These are phyloP conservation scores for Skeletonema menzelii DNA, from an alignment of 108 stramenopile genomes.

Conservation along the genomic window DNA sequence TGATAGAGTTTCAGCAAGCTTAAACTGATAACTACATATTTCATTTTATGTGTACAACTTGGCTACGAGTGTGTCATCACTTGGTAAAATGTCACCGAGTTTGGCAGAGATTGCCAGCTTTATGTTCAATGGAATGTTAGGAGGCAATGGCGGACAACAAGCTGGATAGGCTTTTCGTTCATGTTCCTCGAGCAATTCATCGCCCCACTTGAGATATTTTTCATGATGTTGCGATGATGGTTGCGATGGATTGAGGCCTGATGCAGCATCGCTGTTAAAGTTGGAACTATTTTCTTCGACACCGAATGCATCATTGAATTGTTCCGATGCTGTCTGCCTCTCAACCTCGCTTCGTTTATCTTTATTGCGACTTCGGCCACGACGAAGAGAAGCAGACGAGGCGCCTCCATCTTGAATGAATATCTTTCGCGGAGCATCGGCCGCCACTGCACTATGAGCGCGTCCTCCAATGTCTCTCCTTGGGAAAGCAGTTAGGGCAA, in stretches of 20 bases:
- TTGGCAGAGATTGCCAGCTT: slow-evolving; percentile 15
- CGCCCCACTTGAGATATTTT: slow-evolving; percentile 41
- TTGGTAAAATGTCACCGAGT: slow-evolving; percentile 23
- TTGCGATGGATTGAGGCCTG: background rate
- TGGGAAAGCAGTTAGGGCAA: background rate
- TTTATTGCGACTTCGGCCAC: background rate
- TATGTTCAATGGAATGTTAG: slow-evolving; percentile 32
- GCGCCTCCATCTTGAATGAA: background rate
- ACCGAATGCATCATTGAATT: background rate
- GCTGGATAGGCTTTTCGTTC: slow-evolving; percentile 27
- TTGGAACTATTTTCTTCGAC: background rate
- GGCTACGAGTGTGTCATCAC: background rate
- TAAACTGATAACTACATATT: background rate
- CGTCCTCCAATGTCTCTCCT: slow-evolving; percentile 14
- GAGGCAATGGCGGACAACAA: slow-evolving; percentile 40
- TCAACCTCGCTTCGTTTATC: background rate
- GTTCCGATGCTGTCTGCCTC: background rate
- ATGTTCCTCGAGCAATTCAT: slow-evolving; percentile 25
- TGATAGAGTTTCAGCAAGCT: background rate
- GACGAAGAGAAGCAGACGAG: background rate
- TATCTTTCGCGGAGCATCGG: background rate
- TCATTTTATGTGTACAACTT: background rate
- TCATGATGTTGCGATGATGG: background rate
- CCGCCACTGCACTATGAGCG: background rate
- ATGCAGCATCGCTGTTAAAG: background rate